These are phyloP conservation scores for Alternaria tenuissima DNA, from an alignment of 2,329 filamentous ascomycete genomes.

Conservation along the genomic window DNA sequence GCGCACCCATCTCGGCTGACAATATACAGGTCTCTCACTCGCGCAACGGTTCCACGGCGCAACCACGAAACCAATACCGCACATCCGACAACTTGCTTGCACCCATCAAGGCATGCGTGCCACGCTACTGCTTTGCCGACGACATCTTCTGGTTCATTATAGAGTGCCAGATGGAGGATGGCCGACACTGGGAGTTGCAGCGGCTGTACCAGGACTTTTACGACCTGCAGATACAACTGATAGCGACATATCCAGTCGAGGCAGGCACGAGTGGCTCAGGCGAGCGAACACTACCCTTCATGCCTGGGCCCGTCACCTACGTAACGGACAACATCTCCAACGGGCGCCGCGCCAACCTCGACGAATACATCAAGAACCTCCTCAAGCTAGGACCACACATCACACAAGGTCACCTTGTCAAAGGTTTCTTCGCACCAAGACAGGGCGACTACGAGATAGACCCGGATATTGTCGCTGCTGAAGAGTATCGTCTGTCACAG, in stretches of 20 bases:
- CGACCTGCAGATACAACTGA: constrained; percentile 94
- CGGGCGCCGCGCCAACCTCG: constrained; percentile 87
- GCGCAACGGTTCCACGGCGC: constrained; percentile 48
- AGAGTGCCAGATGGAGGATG: constrained; percentile 88
- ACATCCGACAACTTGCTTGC: constrained; percentile 65
- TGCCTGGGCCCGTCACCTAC: constrained; percentile 97
- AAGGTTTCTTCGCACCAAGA: constrained; percentile 88
- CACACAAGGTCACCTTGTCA: constrained; percentile 81
- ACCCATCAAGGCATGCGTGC: constrained; percentile 84
- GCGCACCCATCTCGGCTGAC: constrained; percentile 18
- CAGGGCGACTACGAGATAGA: constrained; percentile 95
- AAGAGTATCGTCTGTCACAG: constrained; percentile 78
- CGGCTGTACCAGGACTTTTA: constrained; percentile 99
- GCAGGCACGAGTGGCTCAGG: constrained; percentile 81
- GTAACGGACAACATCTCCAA: constrained; percentile 98
- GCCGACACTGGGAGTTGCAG: constrained; percentile 89
- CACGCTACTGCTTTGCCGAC: constrained; percentile 92
- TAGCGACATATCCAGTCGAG: constrained; percentile 90
- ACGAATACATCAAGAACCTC: constrained; percentile 94
- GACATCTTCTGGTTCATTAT: constrained; percentile 99
- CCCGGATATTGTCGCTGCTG: constrained; percentile 65
- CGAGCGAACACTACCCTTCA: constrained; percentile 88
- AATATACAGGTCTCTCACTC: constrained; percentile 40
- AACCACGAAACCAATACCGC: constrained; percentile 50
- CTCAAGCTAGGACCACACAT: constrained; percentile 86